Evolutionary conservation across 2,329 filamentous ascomycete species (phyloP).

Genomic region (Anthostomella pinea): DNA sequence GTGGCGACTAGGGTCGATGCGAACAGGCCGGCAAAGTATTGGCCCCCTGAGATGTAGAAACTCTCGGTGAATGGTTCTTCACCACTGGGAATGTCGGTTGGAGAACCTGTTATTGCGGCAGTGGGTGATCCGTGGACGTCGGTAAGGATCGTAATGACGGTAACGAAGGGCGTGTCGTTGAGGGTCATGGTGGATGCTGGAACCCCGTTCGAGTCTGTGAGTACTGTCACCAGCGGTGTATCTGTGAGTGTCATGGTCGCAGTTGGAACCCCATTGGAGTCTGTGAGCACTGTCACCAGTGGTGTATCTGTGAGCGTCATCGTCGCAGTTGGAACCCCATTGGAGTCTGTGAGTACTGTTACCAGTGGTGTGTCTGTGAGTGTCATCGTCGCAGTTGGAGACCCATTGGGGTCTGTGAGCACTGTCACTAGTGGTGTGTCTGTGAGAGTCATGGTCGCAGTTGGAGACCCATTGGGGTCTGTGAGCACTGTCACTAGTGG

Average conservation of each 20-base stretch:
- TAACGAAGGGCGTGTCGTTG: background rate
- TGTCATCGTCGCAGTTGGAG: background rate
- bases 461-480: too few species aligned
- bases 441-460: too few species aligned
- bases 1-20: conserved; percentile 14
- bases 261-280: background rate
- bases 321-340: background rate
- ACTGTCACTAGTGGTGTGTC: background rate
- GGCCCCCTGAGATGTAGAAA: conserved; percentile 7
- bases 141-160: background rate
- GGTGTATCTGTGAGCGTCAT: background rate
- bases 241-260: background rate
- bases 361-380: background rate
- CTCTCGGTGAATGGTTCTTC: background rate
- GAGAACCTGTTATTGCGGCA: too few species aligned
- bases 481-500: too few species aligned
- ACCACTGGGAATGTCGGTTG: background rate
- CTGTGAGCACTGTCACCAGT: background rate
- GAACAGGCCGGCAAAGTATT: conserved; percentile 15
- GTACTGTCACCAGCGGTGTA: too few species aligned
- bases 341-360: too few species aligned
- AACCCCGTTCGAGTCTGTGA: too few species aligned
- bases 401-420: conserved; percentile 2
- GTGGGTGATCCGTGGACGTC: background rate
- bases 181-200: too few species aligned